Conservation (phyloP, 164 flowering plant genomes). For the Akebia trifoliata region DNA sequence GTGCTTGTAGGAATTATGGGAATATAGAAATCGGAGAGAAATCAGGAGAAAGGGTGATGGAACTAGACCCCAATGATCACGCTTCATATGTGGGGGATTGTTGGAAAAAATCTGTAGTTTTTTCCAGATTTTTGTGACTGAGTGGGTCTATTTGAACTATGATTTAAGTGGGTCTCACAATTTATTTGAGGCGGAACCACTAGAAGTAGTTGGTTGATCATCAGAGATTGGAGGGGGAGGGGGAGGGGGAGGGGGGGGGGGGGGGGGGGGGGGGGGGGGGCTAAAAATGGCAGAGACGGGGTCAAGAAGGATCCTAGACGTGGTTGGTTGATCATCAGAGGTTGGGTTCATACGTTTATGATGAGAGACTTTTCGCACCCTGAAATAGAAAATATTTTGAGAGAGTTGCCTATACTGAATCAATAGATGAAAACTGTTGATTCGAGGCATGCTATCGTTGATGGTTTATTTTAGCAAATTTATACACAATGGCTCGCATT, state of each 20-base stretch:
- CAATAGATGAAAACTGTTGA: conserved; percentile 10
- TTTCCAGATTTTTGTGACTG: too few species aligned
- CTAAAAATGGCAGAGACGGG: conserved; percentile 15
- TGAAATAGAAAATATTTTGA: conserved; percentile 8
- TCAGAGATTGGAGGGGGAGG: too few species aligned
- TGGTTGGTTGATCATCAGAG: conserved; percentile 25
- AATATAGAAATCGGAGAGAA: conserved; percentile 16
- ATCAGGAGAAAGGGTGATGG: conserved; percentile 24
- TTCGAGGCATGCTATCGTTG: not conserved
- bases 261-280: too few species aligned
- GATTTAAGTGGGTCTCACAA: too few species aligned
- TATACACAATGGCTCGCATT: too few species aligned
- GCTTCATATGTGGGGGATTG: conserved; percentile 18
- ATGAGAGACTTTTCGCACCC: conserved; percentile 19
- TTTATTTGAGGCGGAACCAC: too few species aligned
- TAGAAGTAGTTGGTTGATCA: too few species aligned
- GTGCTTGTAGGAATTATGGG: conserved; percentile 23
- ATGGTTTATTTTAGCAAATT: not conserved
- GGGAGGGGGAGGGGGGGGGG: too few species aligned
- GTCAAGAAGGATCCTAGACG: conserved; percentile 24
- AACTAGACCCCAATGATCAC: conserved; percentile 23
- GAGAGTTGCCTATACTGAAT: conserved; percentile 8
- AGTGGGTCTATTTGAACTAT: too few species aligned
- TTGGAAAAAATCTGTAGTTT: conserved; percentile 22
- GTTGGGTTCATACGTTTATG: conserved; percentile 15